Evolutionary conservation across 2,329 filamentous ascomycete genomes (phyloP).

Genomic region (Penicillium janthinellum): DNA sequence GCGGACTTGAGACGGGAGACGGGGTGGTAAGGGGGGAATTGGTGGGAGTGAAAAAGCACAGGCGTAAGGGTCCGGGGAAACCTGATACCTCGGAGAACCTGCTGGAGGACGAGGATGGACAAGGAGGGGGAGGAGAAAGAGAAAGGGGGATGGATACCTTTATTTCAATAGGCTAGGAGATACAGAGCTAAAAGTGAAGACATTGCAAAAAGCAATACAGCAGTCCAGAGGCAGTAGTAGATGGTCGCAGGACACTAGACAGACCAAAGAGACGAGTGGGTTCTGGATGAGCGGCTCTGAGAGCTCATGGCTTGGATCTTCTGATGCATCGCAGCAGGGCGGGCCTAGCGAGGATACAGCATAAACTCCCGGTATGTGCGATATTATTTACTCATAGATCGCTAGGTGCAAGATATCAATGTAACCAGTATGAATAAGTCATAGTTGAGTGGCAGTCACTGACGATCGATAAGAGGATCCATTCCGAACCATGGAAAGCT

Average conservation of each 20-base stretch:
- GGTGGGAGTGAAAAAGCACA: slow-evolving; percentile 13
- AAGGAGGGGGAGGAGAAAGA: slow-evolving; percentile 22
- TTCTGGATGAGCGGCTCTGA: not conserved
- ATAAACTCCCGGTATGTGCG: not conserved
- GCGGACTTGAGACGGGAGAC: not conserved
- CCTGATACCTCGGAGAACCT: slow-evolving; percentile 36
- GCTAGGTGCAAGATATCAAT: not conserved
- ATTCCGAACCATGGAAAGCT: slow-evolving; percentile 33
- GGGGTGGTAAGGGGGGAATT: not conserved
- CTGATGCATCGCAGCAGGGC: not conserved
- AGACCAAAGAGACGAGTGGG: not conserved
- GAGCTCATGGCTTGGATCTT: not conserved
- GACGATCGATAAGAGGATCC: slow-evolving; percentile 22
- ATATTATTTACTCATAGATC: not conserved
- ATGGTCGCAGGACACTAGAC: not conserved
- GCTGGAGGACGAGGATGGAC: slow-evolving; percentile 18
- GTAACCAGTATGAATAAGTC: not conserved
- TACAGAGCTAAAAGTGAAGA: not conserved
- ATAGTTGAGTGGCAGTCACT: not conserved
- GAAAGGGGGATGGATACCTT: not conserved
- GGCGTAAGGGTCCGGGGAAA: slow-evolving; percentile 25
- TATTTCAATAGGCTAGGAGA: not conserved
- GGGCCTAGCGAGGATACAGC: not conserved
- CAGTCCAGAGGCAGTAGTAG: too few relatives aligned
- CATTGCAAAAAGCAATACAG: not conserved